phyloP scores from a whole-genome alignment of 306 rosid species.

The Quercus dentata region DNA sequence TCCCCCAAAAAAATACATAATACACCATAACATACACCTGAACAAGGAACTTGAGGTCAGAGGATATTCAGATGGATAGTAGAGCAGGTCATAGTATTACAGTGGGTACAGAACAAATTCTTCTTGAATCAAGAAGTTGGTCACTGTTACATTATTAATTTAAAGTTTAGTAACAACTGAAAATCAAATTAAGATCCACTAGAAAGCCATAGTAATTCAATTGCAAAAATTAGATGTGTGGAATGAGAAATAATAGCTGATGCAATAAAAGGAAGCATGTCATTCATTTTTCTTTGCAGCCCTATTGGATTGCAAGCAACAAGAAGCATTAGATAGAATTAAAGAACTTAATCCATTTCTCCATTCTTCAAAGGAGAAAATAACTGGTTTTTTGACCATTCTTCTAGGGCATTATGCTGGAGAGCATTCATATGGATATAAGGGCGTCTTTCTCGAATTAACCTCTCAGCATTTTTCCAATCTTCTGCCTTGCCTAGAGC shows the following conservation, averaged over 20 bases:
- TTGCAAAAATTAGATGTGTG: not conserved
- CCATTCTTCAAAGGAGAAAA: conserved; percentile 44
- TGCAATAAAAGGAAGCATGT: conserved; percentile 1
- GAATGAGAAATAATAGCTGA: conserved; percentile 5
- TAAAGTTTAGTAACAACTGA: not conserved
- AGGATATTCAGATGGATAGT: not conserved
- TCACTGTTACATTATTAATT: not conserved
- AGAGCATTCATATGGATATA: conserved; percentile 72
- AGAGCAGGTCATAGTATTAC: not conserved
- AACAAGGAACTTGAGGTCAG: not conserved
- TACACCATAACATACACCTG: not conserved
- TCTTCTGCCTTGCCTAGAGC: conserved; percentile 76
- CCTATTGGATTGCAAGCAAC: not conserved
- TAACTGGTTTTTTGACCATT: conserved; percentile 76
- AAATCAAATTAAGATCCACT: not conserved
- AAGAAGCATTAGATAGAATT: conserved; percentile 20
- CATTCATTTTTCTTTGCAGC: conserved; percentile 7
- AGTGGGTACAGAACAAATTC: not conserved
- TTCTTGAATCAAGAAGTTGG: not conserved
- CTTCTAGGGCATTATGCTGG: conserved; percentile 73
- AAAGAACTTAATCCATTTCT: conserved; percentile 10
- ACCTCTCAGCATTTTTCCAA: conserved; percentile 87
- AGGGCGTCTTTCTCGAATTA: conserved; percentile 65
- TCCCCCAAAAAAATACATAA: not conserved
- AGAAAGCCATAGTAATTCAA: not conserved